A percentile compares a stretch with the other conserved stretches of the same genome.
Conservation (phyloP, 495 filamentous ascomycete genomes). For the Penicilliopsis zonata region DNA sequence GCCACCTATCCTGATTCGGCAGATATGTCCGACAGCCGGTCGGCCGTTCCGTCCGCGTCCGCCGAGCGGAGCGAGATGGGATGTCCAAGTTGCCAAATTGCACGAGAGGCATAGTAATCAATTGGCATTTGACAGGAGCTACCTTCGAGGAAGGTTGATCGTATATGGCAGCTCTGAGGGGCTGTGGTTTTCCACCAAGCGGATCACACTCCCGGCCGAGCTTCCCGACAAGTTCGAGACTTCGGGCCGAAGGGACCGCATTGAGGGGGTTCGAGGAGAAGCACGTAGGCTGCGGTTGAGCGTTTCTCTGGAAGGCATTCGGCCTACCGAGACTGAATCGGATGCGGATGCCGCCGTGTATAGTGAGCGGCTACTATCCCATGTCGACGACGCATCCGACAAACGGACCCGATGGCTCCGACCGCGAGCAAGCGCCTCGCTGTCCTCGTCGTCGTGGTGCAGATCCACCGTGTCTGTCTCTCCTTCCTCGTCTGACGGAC, state of each 20-base stretch:
- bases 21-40: too few species aligned
- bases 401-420: slow-evolving; percentile 20
- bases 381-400: slow-evolving; percentile 19
- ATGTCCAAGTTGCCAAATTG: too few species aligned
- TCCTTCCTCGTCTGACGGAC: slow-evolving; percentile 34
- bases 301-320: too few species aligned
- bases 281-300: neutral
- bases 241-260: slow-evolving; percentile 22
- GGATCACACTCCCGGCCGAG: slow-evolving; percentile 35
- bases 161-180: slow-evolving; percentile 34
- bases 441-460: slow-evolving; percentile 11
- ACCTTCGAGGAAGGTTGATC: slow-evolving; percentile 21
- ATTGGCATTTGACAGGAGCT: too few species aligned
- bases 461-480: slow-evolving; percentile 29
- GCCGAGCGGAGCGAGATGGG: too few species aligned
- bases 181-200: slow-evolving; percentile 23
- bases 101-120: too few species aligned
- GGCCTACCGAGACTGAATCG: too few species aligned
- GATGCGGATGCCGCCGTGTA: slow-evolving; percentile 18
- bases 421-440: slow-evolving; percentile 9
- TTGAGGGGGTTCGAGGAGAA: slow-evolving; percentile 20
- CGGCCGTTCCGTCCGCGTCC: too few species aligned
- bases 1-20: too few species aligned
- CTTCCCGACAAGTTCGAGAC: slow-evolving; percentile 24
- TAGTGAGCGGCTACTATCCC: slow-evolving; percentile 18